A percentile compares a stretch with the other conserved stretches of the same genome.
Conservation (phyloP, 805 yeast genomes). For the Clavispora fructus region DNA sequence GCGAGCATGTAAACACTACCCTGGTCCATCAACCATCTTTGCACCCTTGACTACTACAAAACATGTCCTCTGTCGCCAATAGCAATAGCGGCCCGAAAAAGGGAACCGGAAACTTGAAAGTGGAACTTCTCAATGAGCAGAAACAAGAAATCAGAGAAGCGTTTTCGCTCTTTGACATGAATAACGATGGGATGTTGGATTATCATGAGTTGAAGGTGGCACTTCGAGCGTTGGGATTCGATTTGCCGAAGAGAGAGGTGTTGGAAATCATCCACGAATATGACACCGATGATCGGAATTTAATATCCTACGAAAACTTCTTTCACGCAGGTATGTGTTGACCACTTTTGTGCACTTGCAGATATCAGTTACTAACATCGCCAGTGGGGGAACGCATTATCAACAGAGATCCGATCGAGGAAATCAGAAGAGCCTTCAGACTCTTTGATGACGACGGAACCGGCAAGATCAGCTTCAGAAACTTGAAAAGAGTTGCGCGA, state of each 20-base stretch:
- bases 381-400: conserved; percentile 74
- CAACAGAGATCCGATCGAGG: conserved; percentile 89
- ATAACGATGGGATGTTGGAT: conserved; percentile 83
- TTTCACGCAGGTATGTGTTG: conserved; percentile 56
- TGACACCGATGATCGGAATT: conserved; percentile 67
- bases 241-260: conserved; percentile 69
- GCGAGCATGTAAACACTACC: neutral
- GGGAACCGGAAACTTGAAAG: conserved; percentile 42
- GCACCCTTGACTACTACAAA: neutral
- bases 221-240: conserved; percentile 89
- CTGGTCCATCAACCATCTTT: conserved; percentile 4
- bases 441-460: conserved; percentile 85
- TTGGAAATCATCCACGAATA: conserved; percentile 73
- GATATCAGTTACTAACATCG: conserved; percentile 18
- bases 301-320: conserved; percentile 78
- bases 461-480: conserved; percentile 75
- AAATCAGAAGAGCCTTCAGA: conserved; percentile 82
- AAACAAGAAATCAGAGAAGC: conserved; percentile 91
- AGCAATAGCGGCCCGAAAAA: conserved; percentile 11
- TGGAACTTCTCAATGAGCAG: conserved; percentile 77
- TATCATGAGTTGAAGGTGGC: conserved; percentile 94
- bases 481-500: conserved; percentile 82
- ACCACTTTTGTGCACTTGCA: neutral
- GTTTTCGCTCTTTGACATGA: conserved; percentile 85
- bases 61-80: neutral